Evolutionary conservation across 78 protist genomes (phyloP), one percentile per base, ranked within the genome.

Genomic region (Mantamonas sphyraenae): DNA sequence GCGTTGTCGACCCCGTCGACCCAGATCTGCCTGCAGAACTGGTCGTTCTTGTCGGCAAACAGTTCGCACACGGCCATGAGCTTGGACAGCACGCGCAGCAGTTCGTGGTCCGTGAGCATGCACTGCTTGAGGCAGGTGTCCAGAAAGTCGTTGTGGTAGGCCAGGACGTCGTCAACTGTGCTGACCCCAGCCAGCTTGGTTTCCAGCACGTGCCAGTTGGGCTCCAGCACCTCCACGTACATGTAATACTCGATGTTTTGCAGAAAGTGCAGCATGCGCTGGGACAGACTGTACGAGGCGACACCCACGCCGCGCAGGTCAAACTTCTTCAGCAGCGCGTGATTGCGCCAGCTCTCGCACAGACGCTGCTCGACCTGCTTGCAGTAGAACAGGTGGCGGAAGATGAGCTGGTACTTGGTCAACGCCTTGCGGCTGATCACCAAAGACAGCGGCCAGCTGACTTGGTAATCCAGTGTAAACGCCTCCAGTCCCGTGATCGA

Each of bases 201-300:
- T 31, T 28, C 17, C 24, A 81, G 12, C 59, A 8, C 28, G 59
- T 34, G 70, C 92, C 90, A 84, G 47, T 79, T 79, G 60, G 88
- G 92, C 60, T 87, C 92, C 8, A 87, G 28, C 19, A 89, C 94
- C 77, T 90, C 94, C 51, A 79, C 50, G 73, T 68, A 59, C 77
- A 87, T 66, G 71, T 82, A 90, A 58, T 80, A 68, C 55, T 78
- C 71, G 9, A 83, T 34, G 67, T 84, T 78, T 43, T 82, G 87
- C 16, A 90, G 64, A 68, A 87, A 86, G 60, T 90, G 89, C 31
- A 82, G 68, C 94, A 90, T 87, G 28, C 83, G 60, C 47, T 82
- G 90, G 24, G 86, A 50, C 0, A 88, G 85, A 17, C 39, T 10
- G 61, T 47, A 61, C 31, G 58, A 5, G 22, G 47, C 37, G 8